Evolutionary conservation across 352 stramenopile species (phyloP), one percentile per base, ranked within the genome.

Genomic region (Phytophthora aleatoria): DNA sequence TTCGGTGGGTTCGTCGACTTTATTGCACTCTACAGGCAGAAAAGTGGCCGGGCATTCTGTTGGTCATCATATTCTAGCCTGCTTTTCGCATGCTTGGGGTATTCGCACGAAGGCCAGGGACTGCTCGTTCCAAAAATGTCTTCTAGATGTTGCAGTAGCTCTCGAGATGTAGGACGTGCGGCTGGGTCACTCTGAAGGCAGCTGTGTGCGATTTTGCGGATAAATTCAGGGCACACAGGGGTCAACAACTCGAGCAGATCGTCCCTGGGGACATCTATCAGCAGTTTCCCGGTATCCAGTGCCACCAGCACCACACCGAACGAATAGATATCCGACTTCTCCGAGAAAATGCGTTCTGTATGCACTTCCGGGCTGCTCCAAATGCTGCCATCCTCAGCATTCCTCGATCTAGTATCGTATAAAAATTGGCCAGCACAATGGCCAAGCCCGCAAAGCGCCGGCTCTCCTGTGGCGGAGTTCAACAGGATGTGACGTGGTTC

Each of bases 341-440:
- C 59, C 10, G 80, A 77, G 45, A 75, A 84, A 0, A 63, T 47
- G 20, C 71, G 54, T 0, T 62, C 66, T 30, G 39, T 57, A 49
- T 87, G 67, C n/a, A 87, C 74, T 57, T 89, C 77, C 0, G 80
- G 80, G 2, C 76, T 80, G 24, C 45, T 81, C 77, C 76, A 89
- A 15, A 86, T 61, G 42, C 68, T 73, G 30, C 59, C 76, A 31
- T 67, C 71, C 1, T 45, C 68, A n/a, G 57, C 28, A 43, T 75
- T 59, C 4, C 53, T 70, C n/a, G 49, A 42, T 35, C 70, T 50
- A n/a, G 54, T 41, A 16, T 82, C 64, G 43, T 41, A 60, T 39
- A 43, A 69, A 44, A 69, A 41, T 26, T 63, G 72, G 10, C 28
- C 68, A 70, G 38, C 70, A 60, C 36, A 75, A 59, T 60, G 36